Conservation (phyloP, 2,329 filamentous ascomycete species). For the Scedosporium apiospermum region DNA sequence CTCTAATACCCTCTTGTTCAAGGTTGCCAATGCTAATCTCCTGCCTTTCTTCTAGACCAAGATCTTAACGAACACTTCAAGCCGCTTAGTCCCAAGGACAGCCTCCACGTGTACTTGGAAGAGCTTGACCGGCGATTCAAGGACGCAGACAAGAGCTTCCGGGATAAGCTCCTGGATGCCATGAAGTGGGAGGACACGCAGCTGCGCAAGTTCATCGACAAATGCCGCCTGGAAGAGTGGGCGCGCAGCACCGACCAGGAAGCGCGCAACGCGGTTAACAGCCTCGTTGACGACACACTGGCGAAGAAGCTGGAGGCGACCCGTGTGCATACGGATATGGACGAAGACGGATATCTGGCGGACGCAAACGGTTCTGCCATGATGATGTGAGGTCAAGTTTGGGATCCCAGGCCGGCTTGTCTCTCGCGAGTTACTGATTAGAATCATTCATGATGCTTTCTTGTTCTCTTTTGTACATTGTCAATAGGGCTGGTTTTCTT, state of each 20-base stretch:
- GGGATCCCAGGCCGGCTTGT: background rate
- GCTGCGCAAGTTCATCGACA: conserved; percentile 55
- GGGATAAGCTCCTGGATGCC: conserved; percentile 58
- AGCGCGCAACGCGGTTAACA: conserved; percentile 24
- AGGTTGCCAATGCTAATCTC: background rate
- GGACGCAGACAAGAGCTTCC: conserved; percentile 51
- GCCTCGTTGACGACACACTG: conserved; percentile 18
- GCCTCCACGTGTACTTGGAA: conserved; percentile 50
- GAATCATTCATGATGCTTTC: background rate
- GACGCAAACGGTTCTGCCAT: conserved; percentile 5
- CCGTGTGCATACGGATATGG: background rate
- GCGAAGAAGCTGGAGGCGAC: conserved; percentile 3
- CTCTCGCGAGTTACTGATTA: background rate
- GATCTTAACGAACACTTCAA: conserved; percentile 28
- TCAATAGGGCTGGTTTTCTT: background rate
- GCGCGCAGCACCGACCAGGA: conserved; percentile 27
- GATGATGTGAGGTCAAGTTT: background rate
- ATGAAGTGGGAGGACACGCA: conserved; percentile 63
- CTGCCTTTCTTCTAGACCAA: background rate
- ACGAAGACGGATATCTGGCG: background rate
- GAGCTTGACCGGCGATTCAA: conserved; percentile 51
- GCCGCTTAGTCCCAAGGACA: conserved; percentile 41
- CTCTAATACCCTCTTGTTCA: background rate
- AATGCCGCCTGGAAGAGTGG: conserved; percentile 64
- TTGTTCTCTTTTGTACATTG: background rate